Percentiles rank a stretch among this genome's conserved stretches.
Conservation (phyloP, 257 asterid genomes). For the Penstemon newberryi region DNA sequence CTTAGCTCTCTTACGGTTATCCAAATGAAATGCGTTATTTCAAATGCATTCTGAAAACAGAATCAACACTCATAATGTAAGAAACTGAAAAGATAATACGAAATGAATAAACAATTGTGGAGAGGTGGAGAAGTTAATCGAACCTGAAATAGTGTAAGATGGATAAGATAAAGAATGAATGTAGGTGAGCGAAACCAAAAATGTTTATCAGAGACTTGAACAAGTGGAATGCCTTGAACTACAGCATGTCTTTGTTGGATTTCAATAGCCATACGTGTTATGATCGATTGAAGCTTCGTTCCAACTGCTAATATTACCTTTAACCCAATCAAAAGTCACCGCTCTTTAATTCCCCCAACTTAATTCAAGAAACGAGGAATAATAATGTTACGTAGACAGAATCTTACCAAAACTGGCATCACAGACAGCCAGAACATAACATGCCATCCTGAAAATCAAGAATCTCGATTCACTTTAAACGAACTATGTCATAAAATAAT, state of each 20-base stretch:
- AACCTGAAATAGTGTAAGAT: constrained; percentile 89
- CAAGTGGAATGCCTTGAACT: constrained; percentile 95
- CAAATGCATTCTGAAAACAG: constrained; percentile 80
- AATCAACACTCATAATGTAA: constrained; percentile 2
- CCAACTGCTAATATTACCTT: constrained; percentile 87
- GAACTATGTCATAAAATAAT: neutral
- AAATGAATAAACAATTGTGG: neutral
- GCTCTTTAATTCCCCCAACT: too few relatives aligned
- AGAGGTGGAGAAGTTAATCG: neutral
- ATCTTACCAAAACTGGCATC: constrained; percentile 64
- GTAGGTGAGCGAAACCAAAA: constrained; percentile 88
- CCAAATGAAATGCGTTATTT: constrained; percentile 90
- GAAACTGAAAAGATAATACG: neutral
- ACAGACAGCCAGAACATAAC: constrained; percentile 63
- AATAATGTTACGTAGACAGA: constrained; percentile 1
- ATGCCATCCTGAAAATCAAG: constrained; percentile 64
- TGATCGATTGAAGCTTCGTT: constrained; percentile 91
- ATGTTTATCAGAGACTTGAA: constrained; percentile 83
- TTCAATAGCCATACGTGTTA: constrained; percentile 87
- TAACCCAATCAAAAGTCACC: constrained; percentile 39
- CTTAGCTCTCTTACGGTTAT: constrained; percentile 51
- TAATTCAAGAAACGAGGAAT: neutral
- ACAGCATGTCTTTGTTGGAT: constrained; percentile 92
- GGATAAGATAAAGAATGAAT: constrained; percentile 66
- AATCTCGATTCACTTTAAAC: neutral